Conservation (phyloP, 2,329 filamentous ascomycete genomes). For the Ceratocystis smalleyi region DNA sequence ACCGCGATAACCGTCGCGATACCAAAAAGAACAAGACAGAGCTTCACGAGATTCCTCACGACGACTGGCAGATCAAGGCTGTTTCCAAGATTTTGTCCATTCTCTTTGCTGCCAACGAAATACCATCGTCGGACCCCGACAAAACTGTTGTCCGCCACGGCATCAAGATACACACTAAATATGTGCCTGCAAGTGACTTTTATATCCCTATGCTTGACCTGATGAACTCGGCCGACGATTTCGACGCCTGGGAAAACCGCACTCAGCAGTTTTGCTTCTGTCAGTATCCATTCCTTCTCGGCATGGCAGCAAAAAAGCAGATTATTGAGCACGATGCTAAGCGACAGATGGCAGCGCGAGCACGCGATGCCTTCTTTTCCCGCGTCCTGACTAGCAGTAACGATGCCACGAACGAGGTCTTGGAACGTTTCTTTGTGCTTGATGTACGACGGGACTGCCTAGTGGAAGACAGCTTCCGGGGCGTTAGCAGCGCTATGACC, state of each 20-base stretch:
- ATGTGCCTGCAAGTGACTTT: conserved; percentile 68
- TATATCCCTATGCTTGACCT: conserved; percentile 70
- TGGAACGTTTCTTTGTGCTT: conserved; percentile 39
- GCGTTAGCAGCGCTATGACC: conserved; percentile 72
- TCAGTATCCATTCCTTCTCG: conserved; percentile 82
- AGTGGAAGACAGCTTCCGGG: conserved; percentile 72
- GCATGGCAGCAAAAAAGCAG: conserved; percentile 81
- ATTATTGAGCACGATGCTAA: conserved; percentile 79
- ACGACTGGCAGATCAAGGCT: conserved; percentile 82
- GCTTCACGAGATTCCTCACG: conserved; percentile 22
- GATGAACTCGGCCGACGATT: conserved; percentile 70
- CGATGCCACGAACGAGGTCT: conserved; percentile 48
- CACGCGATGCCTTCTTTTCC: conserved; percentile 79
- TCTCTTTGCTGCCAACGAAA: conserved; percentile 66
- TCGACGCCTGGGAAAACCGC: conserved; percentile 74
- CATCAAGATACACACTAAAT: conserved; percentile 38
- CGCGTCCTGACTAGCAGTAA: conserved; percentile 60
- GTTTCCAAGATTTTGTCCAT: conserved; percentile 66
- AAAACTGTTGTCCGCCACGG: conserved; percentile 21
- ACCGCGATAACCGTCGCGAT: neutral
- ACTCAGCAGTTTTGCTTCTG: conserved; percentile 46
- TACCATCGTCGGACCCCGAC: conserved; percentile 22
- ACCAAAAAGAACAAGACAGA: neutral
- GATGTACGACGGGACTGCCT: conserved; percentile 70
- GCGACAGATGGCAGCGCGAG: conserved; percentile 78